These are phyloP conservation scores for Tetradesmus obliquus DNA, from an alignment of 139 green algal genomes.

Conservation along the genomic window DNA sequence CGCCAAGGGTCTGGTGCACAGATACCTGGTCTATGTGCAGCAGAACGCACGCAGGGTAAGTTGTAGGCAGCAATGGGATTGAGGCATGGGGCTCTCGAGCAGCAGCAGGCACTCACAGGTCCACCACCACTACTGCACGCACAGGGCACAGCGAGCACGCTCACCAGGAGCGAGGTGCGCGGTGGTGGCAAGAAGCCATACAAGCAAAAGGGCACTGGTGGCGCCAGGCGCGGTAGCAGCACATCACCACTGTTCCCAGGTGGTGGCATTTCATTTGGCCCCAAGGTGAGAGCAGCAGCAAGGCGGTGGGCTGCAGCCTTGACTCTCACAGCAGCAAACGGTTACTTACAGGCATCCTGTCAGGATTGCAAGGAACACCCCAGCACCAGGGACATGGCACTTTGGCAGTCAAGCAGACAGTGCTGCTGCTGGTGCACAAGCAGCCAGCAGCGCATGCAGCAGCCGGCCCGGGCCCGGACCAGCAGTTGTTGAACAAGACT, in stretches of 20 bases:
- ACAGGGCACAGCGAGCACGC: slow-evolving; percentile 93
- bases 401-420: not conserved
- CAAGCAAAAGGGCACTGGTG: slow-evolving; percentile 98
- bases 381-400: too few species aligned
- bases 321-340: not conserved
- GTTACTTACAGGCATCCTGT: not conserved
- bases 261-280: slow-evolving; percentile 96
- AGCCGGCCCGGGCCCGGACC: too few species aligned
- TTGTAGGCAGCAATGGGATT: not conserved
- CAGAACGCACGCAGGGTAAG: slow-evolving; percentile 85
- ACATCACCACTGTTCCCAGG: slow-evolving; percentile 90
- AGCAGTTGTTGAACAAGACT: too few species aligned
- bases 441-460: too few species aligned
- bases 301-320: not conserved
- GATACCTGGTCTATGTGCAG: slow-evolving; percentile 87
- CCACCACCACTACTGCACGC: not conserved
- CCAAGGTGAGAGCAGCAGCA: slow-evolving; percentile 78
- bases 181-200: slow-evolving; percentile 98
- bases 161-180: slow-evolving; percentile 93
- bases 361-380: not conserved
- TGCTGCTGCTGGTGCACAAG: too few species aligned
- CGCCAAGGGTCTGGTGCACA: slow-evolving; percentile 92
- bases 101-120: not conserved
- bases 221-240: slow-evolving; percentile 87
- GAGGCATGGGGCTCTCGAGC: not conserved